Conservation (phyloP, 805 yeast genomes). For the Pichia heedii region DNA sequence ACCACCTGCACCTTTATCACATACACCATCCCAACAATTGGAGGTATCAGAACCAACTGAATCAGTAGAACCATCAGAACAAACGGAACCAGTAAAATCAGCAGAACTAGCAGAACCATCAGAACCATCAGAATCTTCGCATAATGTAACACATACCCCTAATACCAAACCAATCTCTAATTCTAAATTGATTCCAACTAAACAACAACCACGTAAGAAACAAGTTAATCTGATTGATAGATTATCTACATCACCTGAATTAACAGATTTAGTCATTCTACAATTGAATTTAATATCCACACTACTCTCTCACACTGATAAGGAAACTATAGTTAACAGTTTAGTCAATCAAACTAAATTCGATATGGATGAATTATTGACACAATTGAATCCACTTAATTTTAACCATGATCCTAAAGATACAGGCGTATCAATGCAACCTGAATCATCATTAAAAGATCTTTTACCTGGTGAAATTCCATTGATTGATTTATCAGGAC, state of each 20-base stretch:
- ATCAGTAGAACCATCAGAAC: no score
- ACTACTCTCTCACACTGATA: conserved; percentile 16
- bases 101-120: no score
- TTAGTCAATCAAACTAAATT: not conserved
- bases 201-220: no score
- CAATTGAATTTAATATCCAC: not conserved
- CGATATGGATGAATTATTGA: conserved; percentile 45
- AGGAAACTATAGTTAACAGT: not conserved
- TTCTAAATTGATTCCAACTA: no score
- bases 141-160: no score
- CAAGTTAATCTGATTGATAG: no score
- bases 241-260: not conserved
- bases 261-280: not conserved
- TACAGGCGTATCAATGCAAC: conserved; percentile 68
- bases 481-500: conserved; percentile 71
- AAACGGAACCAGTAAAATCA: no score
- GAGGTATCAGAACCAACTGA: no score
- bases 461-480: conserved; percentile 86
- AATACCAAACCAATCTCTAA: no score
- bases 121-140: no score
- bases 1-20: not conserved
- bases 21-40: not conserved
- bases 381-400: conserved; percentile 39
- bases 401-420: conserved; percentile 33
- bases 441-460: conserved; percentile 63